phyloP scores from a whole-genome alignment of 1,284 basidiomycete species.

The Agaricales sp. region DNA sequence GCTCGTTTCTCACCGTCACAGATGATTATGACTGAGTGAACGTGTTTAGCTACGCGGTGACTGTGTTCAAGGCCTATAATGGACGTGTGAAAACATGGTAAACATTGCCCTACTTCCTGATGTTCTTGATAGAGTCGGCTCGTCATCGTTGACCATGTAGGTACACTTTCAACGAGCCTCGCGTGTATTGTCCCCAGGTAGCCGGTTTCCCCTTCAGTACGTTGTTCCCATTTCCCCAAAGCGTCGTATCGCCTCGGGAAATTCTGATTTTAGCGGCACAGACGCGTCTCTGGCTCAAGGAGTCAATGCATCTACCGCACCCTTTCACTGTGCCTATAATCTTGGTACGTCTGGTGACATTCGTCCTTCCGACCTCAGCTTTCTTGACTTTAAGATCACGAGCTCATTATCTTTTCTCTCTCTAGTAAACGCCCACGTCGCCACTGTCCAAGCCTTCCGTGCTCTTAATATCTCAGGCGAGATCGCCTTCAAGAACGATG shows the following conservation, averaged over 20 bases:
- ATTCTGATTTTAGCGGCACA: conserved; percentile 8
- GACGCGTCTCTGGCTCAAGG: conserved; percentile 28
- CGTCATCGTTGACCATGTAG: conserved; percentile 12
- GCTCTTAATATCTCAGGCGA: conserved; percentile 34
- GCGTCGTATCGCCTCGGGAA: too few species aligned
- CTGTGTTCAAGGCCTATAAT: conserved; percentile 36
- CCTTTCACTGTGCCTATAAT: conserved; percentile 32
- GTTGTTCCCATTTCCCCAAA: conserved; percentile 10
- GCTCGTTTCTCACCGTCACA: conserved; percentile 5
- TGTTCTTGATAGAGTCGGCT: neutral
- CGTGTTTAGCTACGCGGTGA: conserved; percentile 29
- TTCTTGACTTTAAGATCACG: neutral
- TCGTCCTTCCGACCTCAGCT: neutral
- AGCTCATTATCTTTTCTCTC: neutral
- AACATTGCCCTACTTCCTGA: neutral
- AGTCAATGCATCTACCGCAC: conserved; percentile 28
- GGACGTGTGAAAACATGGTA: conserved; percentile 37
- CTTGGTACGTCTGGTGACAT: conserved; percentile 19
- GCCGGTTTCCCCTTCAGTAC: conserved; percentile 32
- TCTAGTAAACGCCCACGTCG: conserved; percentile 35
- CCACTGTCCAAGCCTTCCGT: conserved; percentile 33
- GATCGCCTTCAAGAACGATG: conserved; percentile 38
- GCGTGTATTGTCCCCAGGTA: conserved; percentile 28
- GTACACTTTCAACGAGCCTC: conserved; percentile 42
- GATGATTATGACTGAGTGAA: neutral